Percentiles rank a stretch among this genome's conserved stretches.
These are phyloP conservation scores for Suaeda aralocaspica DNA, from an alignment of 148 eudicot species.

Conservation along the genomic window DNA sequence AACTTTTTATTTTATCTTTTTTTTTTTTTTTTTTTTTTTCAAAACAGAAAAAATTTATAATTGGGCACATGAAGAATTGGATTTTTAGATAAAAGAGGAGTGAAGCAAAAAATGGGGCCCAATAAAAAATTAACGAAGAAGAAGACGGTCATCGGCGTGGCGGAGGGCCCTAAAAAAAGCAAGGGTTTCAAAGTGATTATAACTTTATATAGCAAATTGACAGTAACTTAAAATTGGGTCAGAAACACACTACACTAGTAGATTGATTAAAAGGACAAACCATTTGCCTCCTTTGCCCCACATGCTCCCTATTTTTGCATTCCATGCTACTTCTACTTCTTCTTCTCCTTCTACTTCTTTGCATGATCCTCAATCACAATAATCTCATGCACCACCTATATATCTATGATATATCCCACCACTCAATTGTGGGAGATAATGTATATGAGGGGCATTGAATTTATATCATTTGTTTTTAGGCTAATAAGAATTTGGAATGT, in stretches of 20 bases:
- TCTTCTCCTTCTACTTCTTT: background rate
- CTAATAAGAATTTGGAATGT: background rate
- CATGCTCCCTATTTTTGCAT: constrained; percentile 17
- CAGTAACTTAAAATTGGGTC: constrained; percentile 17
- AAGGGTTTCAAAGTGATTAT: background rate
- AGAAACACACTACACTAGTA: no score
- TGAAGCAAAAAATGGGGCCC: background rate
- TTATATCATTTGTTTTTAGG: background rate
- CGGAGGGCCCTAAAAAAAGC: constrained; percentile 15
- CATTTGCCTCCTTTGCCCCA: constrained; percentile 7
- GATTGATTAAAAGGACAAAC: constrained; percentile 25
- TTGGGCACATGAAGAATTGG: no score
- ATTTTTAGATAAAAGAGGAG: no score
- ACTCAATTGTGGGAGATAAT: background rate
- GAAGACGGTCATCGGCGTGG: constrained; percentile 17
- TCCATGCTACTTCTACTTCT: background rate
- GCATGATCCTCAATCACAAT: background rate
- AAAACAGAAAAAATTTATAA: no score
- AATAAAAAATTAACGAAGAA: background rate
- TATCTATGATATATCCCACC: background rate
- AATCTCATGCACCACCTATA: constrained; percentile 7
- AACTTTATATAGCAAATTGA: constrained; percentile 13
- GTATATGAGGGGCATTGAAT: background rate
- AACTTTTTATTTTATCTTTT: no score
- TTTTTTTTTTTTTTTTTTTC: no score